Conservation (phyloP, 768 basidiomycete species). For the Lentinula lateritia region DNA sequence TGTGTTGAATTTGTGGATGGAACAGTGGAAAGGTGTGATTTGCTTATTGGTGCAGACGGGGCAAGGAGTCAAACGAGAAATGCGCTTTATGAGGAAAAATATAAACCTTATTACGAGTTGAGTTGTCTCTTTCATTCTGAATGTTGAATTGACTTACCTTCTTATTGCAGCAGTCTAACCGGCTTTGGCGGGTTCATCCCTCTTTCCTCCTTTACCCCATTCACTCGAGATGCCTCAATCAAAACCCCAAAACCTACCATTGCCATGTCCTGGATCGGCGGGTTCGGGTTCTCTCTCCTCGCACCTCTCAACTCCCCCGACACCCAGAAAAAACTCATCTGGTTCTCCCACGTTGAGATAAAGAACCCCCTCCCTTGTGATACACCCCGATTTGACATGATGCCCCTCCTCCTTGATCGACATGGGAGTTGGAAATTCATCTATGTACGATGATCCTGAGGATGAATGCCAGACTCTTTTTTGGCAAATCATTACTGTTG, state of each 20-base stretch:
- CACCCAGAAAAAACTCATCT: neutral
- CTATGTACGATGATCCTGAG: neutral
- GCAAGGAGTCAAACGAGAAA: neutral
- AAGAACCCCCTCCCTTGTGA: neutral
- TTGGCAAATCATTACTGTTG: neutral
- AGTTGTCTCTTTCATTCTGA: neutral
- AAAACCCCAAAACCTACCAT: neutral
- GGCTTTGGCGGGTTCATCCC: slow-evolving; percentile 1
- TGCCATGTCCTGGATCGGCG: neutral
- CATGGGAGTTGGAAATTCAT: neutral
- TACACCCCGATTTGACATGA: neutral
- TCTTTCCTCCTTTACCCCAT: neutral
- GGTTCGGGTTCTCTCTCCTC: neutral
- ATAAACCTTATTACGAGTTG: neutral
- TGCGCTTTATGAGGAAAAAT: neutral
- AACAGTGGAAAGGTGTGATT: neutral
- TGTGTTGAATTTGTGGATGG: neutral
- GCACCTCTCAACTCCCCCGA: neutral
- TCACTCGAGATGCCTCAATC: neutral
- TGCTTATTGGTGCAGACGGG: slow-evolving; percentile 4
- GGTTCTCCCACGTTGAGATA: slow-evolving; percentile 1
- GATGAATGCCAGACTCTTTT: neutral
- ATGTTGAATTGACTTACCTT: neutral
- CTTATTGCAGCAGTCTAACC: neutral
- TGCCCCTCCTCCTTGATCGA: neutral